Evolutionary conservation across 148 eudicot species (phyloP).

Genomic region (Rhododendron williamsianum): DNA sequence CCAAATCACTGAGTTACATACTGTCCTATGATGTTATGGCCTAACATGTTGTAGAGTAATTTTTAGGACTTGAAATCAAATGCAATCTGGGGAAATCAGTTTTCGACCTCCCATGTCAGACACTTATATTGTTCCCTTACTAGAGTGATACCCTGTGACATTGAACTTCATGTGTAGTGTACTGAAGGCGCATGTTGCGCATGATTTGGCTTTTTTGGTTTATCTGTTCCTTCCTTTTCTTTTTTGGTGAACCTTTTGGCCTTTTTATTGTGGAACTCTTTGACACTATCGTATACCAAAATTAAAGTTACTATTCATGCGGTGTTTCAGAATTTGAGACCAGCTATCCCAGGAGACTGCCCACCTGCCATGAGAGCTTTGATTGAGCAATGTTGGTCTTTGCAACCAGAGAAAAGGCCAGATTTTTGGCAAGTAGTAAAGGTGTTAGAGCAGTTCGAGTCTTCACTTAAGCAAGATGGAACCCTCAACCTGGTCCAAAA

Average conservation of each 20-base stretch:
- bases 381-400: slow-evolving; percentile 87
- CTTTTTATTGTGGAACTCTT: slow-evolving; percentile 6
- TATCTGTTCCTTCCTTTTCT: neutral
- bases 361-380: slow-evolving; percentile 70
- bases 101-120: neutral
- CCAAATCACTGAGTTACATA: neutral
- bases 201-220: neutral
- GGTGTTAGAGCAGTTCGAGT: slow-evolving; percentile 67
- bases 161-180: neutral
- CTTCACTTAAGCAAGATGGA: slow-evolving; percentile 54
- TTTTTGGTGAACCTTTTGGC: neutral
- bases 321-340: slow-evolving; percentile 69
- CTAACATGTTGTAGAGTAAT: neutral
- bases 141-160: neutral
- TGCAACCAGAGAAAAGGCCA: slow-evolving; percentile 77
- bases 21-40: neutral
- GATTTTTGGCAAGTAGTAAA: slow-evolving; percentile 89
- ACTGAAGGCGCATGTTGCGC: neutral
- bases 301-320: slow-evolving; percentile 19
- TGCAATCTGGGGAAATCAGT: neutral
- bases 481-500: slow-evolving; percentile 47
- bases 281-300: neutral
- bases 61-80: neutral
- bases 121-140: neutral
- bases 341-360: slow-evolving; percentile 58